A percentile compares a stretch with the other conserved stretches of the same genome.
These are phyloP conservation scores for Carex cristatella DNA, from an alignment of 176 grass and related monocot species.

Conservation along the genomic window DNA sequence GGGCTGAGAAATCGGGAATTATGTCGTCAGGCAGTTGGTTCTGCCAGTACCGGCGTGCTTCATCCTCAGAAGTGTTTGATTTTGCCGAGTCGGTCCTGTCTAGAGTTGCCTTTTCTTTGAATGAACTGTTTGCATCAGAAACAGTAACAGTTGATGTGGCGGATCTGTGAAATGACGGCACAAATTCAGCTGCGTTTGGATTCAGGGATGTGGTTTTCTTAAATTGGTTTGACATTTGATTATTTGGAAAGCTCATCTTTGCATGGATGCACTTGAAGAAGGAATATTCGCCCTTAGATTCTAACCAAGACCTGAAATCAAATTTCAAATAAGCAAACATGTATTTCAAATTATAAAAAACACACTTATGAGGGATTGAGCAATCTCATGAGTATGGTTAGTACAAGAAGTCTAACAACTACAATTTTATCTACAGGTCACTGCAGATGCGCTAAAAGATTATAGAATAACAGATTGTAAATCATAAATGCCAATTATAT, in stretches of 20 bases:
- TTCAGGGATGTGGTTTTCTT: constrained; percentile 72
- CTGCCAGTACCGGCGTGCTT: constrained; percentile 76
- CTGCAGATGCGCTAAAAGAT: neutral
- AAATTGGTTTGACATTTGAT: constrained; percentile 42
- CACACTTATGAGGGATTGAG: neutral
- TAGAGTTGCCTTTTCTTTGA: constrained; percentile 53
- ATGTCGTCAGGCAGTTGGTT: constrained; percentile 96
- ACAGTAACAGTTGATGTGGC: constrained; percentile 31
- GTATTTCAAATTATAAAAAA: neutral
- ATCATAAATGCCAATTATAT: neutral
- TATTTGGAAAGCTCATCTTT: constrained; percentile 76
- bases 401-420: neutral
- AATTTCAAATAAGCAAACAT: neutral
- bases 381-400: neutral
- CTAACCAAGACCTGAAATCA: constrained; percentile 71
- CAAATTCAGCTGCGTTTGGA: constrained; percentile 95
- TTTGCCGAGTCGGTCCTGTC: constrained; percentile 71
- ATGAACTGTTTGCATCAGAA: constrained; percentile 45
- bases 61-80: constrained; percentile 92
- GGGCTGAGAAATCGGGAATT: constrained; percentile 71
- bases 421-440: neutral
- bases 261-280: constrained; percentile 40
- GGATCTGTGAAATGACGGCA: constrained; percentile 67
- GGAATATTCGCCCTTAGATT: constrained; percentile 23
- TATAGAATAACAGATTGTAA: neutral